Evolutionary conservation across 139 green algal species (phyloP), one percentile per base, ranked within the genome.

Genomic region (Chlorella sp.): DNA sequence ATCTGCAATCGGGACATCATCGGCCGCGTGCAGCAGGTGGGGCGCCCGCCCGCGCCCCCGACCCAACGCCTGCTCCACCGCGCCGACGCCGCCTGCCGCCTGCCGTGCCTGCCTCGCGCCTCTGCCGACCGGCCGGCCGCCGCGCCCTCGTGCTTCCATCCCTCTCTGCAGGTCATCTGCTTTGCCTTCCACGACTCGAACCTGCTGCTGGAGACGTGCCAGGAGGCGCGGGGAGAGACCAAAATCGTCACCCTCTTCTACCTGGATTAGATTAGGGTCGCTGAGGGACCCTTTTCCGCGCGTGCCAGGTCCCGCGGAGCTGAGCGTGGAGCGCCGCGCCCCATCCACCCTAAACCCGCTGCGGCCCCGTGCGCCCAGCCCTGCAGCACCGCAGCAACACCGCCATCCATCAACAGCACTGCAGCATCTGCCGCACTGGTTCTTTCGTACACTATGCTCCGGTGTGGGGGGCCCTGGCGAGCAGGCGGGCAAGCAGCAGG

Each of bases 221-320:
- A 84, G 43, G 86, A 98, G 64, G 95, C 95, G 2, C 94, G 94
- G 75, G 82, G 91, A 40, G 82, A 88, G 53, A 83, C 85, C 12
- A 98, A 97, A 80, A 96, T 98, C 38, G 95, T 99, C 5, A 98
- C 94, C 0, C 82, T 98, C 3, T 98, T 98, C 81, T 98, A 93
- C 83, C 78, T 98, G 31, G 95, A 98, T 78, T 98, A n/a, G 17
- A 21, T 1, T 17, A 58, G 17, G 21, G 48, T 21, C 17, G 48
- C 48, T n/a, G 48, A 21, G 21, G 48, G 48, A 21, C 17, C 21
- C 17, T 17, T 17, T 17, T 21, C 48, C 17, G 48, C 17, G 48
- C 17, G 48, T 58, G 17, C 17, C 17, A 58, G 17, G 48, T 17
- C 17, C 17, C 1, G 48, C 17, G 48, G 48, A 21, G 48, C 17